phyloP scores from a whole-genome alignment of 116 monocot genomes.

The Posidonia oceanica region DNA sequence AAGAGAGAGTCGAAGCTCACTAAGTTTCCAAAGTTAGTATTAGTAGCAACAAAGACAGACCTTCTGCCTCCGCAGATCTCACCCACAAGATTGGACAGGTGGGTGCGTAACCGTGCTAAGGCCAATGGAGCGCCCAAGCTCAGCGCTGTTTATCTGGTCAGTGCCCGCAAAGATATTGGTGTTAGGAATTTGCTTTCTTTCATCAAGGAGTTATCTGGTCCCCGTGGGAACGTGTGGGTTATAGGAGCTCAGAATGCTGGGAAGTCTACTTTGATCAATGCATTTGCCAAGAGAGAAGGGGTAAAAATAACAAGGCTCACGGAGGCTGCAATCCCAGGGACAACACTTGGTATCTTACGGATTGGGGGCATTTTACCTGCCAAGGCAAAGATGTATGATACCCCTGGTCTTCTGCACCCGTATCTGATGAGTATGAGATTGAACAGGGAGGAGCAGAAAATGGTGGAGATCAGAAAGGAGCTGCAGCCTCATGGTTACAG shows the following conservation, averaged over 20 bases:
- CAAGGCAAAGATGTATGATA: constrained; percentile 97
- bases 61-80: constrained; percentile 83
- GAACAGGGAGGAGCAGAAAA: constrained; percentile 86
- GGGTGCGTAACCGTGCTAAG: constrained; percentile 86
- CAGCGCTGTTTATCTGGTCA: constrained; percentile 69
- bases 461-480: constrained; percentile 94
- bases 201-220: constrained; percentile 71
- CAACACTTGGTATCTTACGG: constrained; percentile 81
- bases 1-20: constrained; percentile 26
- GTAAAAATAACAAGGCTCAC: constrained; percentile 63
- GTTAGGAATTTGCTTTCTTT: constrained; percentile 72
- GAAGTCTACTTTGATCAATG: constrained; percentile 92
- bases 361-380: constrained; percentile 77
- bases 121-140: constrained; percentile 71
- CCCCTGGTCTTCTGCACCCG: constrained; percentile 89
- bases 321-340: constrained; percentile 88
- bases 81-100: constrained; percentile 69
- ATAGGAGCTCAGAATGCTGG: constrained; percentile 97
- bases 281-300: constrained; percentile 68
- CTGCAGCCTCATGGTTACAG: constrained; percentile 65
- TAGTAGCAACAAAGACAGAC: constrained; percentile 85
- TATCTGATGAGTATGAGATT: constrained; percentile 76
- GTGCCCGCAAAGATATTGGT: constrained; percentile 74
- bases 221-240: constrained; percentile 93
- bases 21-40: constrained; percentile 63